Evolutionary conservation across 768 basidiomycete species (phyloP), one percentile per base, ranked within the genome.

Genomic region (Serendipita sp.): DNA sequence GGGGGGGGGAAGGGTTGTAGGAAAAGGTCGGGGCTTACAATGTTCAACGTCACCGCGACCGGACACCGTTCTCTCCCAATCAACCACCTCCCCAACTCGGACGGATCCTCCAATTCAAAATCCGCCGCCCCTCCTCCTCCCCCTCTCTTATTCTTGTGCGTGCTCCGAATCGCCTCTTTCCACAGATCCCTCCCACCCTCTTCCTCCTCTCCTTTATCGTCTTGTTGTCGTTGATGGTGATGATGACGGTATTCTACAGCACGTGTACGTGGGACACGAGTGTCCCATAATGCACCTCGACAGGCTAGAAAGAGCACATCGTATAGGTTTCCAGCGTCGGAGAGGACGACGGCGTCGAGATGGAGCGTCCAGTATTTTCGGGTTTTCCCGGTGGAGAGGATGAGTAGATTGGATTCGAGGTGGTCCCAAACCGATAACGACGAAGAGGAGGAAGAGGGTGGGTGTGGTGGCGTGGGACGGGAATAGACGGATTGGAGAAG

Each of bases 81-180:
- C 30, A 91, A 69, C 17, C 75, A 71, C 63, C 83, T 85, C 0
- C 91, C 91, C 65, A 89, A 88, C 68, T 90, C 90, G 88, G 88
- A 90, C 65, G 84, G 88, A 70, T 94, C 90, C 11, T 83, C 79
- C 22, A 93, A 77, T 73, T 94, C 91, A 67, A 93, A 93, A 71
- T 94, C 91, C 7, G 82, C 81, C 11, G 83, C 86, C 7, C 71
- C 44, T 63, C 7, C 7, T 1, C 14, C 34, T 38, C 7, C 7
- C 34, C 3, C 28, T 45, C 24, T 63, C 56, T 5, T 14, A 63
- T 62, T n/a, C 26, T 48, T 26, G 34, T 16, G n/a, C n/a, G n/a
- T n/a, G n/a, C n/a, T n/a, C 17, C 43, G 20, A n/a, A n/a, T 38
- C 26, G 60, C 38, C 38, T 38, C 38, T 38, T 38, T 42, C 28